Evolutionary conservation across 1,284 basidiomycete species (phyloP), one percentile per base, ranked within the genome.

Genomic region (Ustilago curta): DNA sequence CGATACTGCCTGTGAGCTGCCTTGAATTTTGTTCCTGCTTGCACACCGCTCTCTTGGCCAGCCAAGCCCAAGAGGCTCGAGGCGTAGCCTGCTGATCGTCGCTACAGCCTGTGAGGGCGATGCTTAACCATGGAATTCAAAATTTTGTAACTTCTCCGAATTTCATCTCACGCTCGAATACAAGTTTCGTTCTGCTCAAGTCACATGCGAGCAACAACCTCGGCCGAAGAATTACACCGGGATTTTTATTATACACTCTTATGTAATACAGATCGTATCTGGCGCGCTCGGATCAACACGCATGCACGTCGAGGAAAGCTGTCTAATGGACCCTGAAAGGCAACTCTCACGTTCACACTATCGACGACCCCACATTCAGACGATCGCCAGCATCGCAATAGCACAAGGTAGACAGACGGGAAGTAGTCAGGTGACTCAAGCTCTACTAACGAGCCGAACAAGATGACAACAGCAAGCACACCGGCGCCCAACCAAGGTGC

Each of bases 401-500:
- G 42, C 40, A 25, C 4, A 37, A 12, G 16, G 16, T 1, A 23
- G 40, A 11, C 2, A 2, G 3, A 18, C 37, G n/a, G n/a, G n/a
- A n/a, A 8, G 21, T 14, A 37, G 27, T 7, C 27, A 27, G 27
- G 27, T 3, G 27, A 27, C 27, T 27, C 27, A 4, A 27, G 7
- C 27, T n/a, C 27, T 27, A 27, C 27, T 27, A 11, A 7, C 31
- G 12, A 32, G 31, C 31, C 31, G 31, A 21, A 27, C 29, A 18
- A 37, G 16, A 59, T 56, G 56, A 57, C 57, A 12, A 25, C 47
- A 6, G 14, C 61, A 16, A 52, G 43, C 18, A 39, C 61, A 8
- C 47, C 57, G 11, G 61, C 59, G 19, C 60, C 69, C 4, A 59
- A 51, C 35, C 63, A 66, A 63, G 69, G 69, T 66, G 40, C 16